Percentiles rank a stretch among this genome's conserved stretches.
Conservation (phyloP, 2,329 filamentous ascomycete genomes). For the Geosmithia putterillii region DNA sequence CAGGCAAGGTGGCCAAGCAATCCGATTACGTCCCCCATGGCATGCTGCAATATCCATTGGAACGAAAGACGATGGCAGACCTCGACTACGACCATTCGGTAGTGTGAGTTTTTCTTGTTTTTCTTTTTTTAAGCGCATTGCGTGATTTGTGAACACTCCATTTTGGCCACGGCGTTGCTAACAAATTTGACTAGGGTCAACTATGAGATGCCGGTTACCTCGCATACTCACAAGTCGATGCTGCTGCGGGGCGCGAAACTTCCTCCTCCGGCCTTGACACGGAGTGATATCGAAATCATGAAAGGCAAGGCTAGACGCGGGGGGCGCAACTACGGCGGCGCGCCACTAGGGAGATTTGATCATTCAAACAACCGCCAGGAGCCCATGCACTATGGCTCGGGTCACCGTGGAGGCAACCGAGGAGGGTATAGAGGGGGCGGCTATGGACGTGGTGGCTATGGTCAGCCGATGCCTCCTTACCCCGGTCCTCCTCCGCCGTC, state of each 20-base stretch:
- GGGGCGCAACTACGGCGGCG: conserved; percentile 15
- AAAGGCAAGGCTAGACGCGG: conserved; percentile 49
- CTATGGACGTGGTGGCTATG: conserved; percentile 2
- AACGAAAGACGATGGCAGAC: conserved; percentile 57
- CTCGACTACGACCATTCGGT: conserved; percentile 80
- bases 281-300: conserved; percentile 62
- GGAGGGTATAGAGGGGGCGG: conserved; percentile 4
- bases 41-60: conserved; percentile 65
- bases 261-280: conserved; percentile 58
- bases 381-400: conserved; percentile 14
- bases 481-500: conserved; percentile 3
- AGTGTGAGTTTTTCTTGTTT: conserved; percentile 43
- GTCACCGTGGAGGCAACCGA: conserved; percentile 3
- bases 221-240: conserved; percentile 82
- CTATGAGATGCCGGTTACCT: conserved; percentile 68
- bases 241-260: conserved; percentile 73
- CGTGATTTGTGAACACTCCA: background rate
- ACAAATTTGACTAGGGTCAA: conserved; percentile 48
- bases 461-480: background rate
- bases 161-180: conserved; percentile 10
- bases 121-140: background rate
- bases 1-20: conserved; percentile 72
- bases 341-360: conserved; percentile 10
- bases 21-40: conserved; percentile 77
- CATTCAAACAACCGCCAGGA: conserved; percentile 8